phyloP scores from a whole-genome alignment of 805 yeast genomes.

The Metschnikowia shivogae region DNA sequence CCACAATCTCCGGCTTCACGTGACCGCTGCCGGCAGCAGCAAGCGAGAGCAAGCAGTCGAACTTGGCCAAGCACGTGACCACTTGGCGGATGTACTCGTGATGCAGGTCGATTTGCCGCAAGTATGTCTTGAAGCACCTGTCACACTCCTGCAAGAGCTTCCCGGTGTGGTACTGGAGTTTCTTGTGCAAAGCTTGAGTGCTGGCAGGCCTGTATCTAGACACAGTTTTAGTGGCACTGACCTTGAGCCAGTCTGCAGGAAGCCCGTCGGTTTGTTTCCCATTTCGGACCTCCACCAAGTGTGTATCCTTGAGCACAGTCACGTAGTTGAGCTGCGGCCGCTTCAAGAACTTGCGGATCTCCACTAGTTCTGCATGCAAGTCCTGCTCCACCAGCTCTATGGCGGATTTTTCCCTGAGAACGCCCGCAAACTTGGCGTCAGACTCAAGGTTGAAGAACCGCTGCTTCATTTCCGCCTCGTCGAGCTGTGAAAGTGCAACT shows the following conservation, averaged over 20 bases:
- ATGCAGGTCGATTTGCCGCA: constrained; percentile 30
- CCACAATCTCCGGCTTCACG: constrained; percentile 31
- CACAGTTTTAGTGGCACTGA: constrained; percentile 63
- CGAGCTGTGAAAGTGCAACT: constrained; percentile 47
- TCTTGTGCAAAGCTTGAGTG: constrained; percentile 47
- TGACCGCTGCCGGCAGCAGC: constrained; percentile 6
- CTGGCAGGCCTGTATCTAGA: constrained; percentile 71
- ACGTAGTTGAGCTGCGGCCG: constrained; percentile 56
- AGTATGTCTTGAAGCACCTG: constrained; percentile 40
- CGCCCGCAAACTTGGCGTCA: constrained; percentile 33
- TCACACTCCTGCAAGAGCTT: constrained; percentile 45
- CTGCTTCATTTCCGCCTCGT: constrained; percentile 41
- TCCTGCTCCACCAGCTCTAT: constrained; percentile 43
- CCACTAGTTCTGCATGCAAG: constrained; percentile 50
- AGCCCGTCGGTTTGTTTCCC: constrained; percentile 47
- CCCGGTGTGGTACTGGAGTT: constrained; percentile 59
- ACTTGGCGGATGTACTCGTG: constrained; percentile 26
- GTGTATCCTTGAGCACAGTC: constrained; percentile 61
- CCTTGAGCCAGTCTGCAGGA: constrained; percentile 75
- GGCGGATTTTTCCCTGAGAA: constrained; percentile 31
- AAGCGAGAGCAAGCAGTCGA: constrained; percentile 17
- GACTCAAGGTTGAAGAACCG: constrained; percentile 39
- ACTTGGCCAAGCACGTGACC: constrained; percentile 12
- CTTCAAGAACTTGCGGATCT: constrained; percentile 42
- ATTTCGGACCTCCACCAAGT: constrained; percentile 71